These are phyloP conservation scores for Fusarium burgessii DNA, from an alignment of 2,329 filamentous ascomycete genomes.

Conservation along the genomic window DNA sequence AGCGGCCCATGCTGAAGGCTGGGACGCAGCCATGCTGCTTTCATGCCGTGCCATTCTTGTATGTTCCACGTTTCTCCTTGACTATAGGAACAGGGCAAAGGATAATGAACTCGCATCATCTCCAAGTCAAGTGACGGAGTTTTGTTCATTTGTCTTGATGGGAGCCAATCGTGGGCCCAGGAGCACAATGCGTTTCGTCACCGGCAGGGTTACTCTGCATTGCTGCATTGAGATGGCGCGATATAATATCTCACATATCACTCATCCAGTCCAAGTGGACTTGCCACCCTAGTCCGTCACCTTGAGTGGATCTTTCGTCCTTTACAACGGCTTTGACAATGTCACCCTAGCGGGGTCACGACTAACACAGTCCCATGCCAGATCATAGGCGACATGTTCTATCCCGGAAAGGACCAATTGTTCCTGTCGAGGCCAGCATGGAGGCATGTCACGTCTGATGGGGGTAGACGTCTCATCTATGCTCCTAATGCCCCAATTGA, in stretches of 20 bases:
- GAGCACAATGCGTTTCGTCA: slow-evolving; percentile 27
- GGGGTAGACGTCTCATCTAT: slow-evolving; percentile 45
- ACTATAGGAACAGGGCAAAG: slow-evolving; percentile 8
- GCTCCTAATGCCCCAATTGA: slow-evolving; percentile 36
- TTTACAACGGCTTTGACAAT: slow-evolving; percentile 37
- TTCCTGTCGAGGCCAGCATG: slow-evolving; percentile 54
- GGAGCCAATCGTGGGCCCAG: slow-evolving; percentile 10
- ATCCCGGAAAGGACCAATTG: slow-evolving; percentile 50
- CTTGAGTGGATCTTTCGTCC: slow-evolving; percentile 38
- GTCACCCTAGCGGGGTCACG: slow-evolving; percentile 35
- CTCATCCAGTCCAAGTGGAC: slow-evolving; percentile 41
- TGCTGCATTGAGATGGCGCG: slow-evolving; percentile 43
- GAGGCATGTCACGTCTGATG: slow-evolving; percentile 50
- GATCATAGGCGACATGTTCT: slow-evolving; percentile 56
- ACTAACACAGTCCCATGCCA: slow-evolving; percentile 44
- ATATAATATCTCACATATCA: slow-evolving; percentile 47
- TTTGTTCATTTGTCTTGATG: neutral
- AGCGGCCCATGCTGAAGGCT: slow-evolving; percentile 50
- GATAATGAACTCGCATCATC: slow-evolving; percentile 23
- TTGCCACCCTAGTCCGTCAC: slow-evolving; percentile 28
- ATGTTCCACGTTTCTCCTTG: slow-evolving; percentile 33
- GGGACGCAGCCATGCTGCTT: slow-evolving; percentile 54
- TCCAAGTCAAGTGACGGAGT: slow-evolving; percentile 31
- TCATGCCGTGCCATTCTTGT: slow-evolving; percentile 55
- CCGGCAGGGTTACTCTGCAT: slow-evolving; percentile 41